phyloP scores from a whole-genome alignment of 495 filamentous ascomycete genomes.

The Bathelium albidoporum region DNA sequence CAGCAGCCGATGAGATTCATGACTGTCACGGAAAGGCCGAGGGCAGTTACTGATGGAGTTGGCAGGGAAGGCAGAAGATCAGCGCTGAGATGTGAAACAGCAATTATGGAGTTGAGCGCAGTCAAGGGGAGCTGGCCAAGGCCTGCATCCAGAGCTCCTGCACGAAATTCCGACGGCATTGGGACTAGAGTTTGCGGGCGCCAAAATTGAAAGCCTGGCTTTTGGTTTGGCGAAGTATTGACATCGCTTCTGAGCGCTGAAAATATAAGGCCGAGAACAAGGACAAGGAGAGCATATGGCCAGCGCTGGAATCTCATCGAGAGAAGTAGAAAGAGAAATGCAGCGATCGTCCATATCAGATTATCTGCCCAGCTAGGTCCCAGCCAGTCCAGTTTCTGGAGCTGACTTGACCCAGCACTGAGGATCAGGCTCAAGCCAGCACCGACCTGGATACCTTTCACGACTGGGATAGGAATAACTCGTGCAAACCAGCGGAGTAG shows the following conservation, averaged over 20 bases:
- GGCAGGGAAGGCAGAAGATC: conserved; percentile 60
- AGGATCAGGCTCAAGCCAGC: conserved; percentile 73
- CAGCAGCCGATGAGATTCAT: conserved; percentile 82
- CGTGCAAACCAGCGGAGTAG: conserved; percentile 56
- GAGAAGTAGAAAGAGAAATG: conserved; percentile 57
- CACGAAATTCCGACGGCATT: conserved; percentile 1
- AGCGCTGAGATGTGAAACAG: conserved; percentile 60
- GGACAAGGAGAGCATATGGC: conserved; percentile 66
- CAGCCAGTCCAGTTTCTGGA: conserved; percentile 48
- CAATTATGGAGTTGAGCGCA: conserved; percentile 81
- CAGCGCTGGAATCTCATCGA: conserved; percentile 49
- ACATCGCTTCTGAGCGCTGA: conserved; percentile 7
- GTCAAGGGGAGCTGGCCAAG: conserved; percentile 84
- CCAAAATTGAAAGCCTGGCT: conserved; percentile 9
- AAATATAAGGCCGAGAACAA: conserved; percentile 49
- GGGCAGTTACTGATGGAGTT: conserved; percentile 55
- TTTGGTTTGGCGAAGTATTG: background rate
- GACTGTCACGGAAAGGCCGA: conserved; percentile 66
- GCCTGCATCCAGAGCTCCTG: conserved; percentile 19
- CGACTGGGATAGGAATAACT: conserved; percentile 71
- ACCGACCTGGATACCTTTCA: conserved; percentile 91
- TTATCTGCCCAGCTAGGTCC: conserved; percentile 59
- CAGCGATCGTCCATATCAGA: conserved; percentile 56
- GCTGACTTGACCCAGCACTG: conserved; percentile 55
- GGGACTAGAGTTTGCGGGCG: conserved; percentile 12